Evolutionary conservation across 2,329 filamentous ascomycete species (phyloP), one percentile per base, ranked within the genome.

Genomic region (Aspergillus tamarii): DNA sequence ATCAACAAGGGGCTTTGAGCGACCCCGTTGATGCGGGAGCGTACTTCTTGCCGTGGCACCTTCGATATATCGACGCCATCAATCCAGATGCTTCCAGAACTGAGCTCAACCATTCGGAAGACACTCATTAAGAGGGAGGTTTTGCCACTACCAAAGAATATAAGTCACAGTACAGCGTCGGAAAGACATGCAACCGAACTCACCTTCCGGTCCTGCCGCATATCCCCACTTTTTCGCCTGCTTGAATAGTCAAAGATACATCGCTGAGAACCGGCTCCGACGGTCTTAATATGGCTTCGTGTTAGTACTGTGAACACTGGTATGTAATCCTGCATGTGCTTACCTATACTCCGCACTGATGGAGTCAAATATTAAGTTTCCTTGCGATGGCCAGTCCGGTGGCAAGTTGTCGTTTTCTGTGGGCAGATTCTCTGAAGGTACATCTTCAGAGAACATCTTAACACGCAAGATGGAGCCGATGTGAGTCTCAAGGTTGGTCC

Each of bases 401-500:
- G 81, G 78, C 4, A 79, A 74, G 4, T 70, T 67, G 14, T 73
- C 69, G 46, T 78, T 74, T 66, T 86, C 83, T 2, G 67, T 72
- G 8, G 71, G 71, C 52, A 73, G 73, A 54, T 85, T 77, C 66
- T 86, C 84, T 1, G 76, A 77, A 11, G 78, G 69, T 1, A 81
- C 80, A 34, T 76, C 78, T 8, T 78, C 76, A 1, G 78, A 80
- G 65, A 87, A 87, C n/a, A 80, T 79, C 70, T 84, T 85, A 65
- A 88, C 80, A 26, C 87, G 80, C 5, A 82, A 78, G 10, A 89
- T 81, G 11, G 85, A 85, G 9, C 86, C 86, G 52, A 89, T 82
- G 43, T 83, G 81, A 0, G 85, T 88, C 67, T 89, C 87, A 19
- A 88, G 75, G 48, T 81, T 79, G 0, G 86, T 88, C 85, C 85